Evolutionary conservation across 129 eudicot genomes (phyloP), one percentile per base, ranked within the genome.

Genomic region (Flaveria robusta): DNA sequence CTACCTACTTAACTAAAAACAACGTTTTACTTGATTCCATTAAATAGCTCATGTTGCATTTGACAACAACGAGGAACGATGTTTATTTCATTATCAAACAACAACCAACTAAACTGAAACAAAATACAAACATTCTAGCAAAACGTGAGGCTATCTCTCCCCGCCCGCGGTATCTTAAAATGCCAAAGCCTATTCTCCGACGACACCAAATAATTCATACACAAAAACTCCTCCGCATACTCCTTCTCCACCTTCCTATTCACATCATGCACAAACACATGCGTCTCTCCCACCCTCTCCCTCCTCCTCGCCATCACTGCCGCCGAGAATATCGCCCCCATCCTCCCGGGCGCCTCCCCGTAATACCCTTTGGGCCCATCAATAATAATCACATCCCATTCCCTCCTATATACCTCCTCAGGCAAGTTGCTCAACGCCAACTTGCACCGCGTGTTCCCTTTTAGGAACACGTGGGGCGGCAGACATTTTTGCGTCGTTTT

Each of bases 271-370:
- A 87, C 69, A 23, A 87, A 79, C 73, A 87, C 88, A 59, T 87
- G 86, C 2, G 91, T 87, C 15, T 60, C 70, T 4, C 88, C 88
- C 16, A 75, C 71, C 1, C 60, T 23, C 51, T 18, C 66, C 27
- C 87, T 76, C 15, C 39, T 29, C 9, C 91, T 67, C 0, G 91
- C 88, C 91, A 87, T 87, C 65, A 87, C 88, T 16, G 87, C 91
- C 16, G 79, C 87, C 24, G 91, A 66, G 55, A 74, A 87, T 78
- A 87, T 87, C 15, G 74, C 88, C 47, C 81, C 74, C 91, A 87
- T 87, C 63, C 91, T 47, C 64, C 91, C 91, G 29, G 91, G 91
- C 20, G 91, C 91, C 50, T 81, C 91, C 0, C 71, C 71, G n/a
- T 71, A 87, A 41, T 84, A 84, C 10, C 91, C 91, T 43, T 74